Evolutionary conservation across 257 asterid species (phyloP).

Genomic region (Penstemon barbatus): DNA sequence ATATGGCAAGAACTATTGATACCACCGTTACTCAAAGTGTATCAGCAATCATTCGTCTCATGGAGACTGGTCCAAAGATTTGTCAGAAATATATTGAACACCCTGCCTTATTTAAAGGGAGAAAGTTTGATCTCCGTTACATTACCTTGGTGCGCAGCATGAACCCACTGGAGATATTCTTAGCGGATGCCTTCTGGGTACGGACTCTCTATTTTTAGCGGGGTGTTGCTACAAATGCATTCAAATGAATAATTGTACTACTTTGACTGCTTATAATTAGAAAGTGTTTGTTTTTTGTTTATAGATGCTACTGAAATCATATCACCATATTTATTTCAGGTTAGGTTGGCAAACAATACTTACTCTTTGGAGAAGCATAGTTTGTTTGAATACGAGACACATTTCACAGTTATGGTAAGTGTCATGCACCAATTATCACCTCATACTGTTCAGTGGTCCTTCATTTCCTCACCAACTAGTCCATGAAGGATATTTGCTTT

Average conservation of each 20-base stretch:
- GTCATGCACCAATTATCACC: background rate
- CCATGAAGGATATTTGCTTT: background rate
- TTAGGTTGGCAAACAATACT: conserved; percentile 80
- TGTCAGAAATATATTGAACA: conserved; percentile 96
- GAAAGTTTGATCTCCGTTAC: conserved; percentile 90
- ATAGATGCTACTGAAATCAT: conserved; percentile 21
- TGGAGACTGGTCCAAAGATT: conserved; percentile 98
- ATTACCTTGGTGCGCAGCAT: conserved; percentile 77
- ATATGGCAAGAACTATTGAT: conserved; percentile 98
- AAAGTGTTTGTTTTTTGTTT: background rate
- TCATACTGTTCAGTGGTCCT: background rate
- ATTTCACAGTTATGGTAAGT: conserved; percentile 96
- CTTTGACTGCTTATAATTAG: background rate
- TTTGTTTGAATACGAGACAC: conserved; percentile 87
- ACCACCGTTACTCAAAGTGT: conserved; percentile 77
- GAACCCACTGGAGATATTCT: conserved; percentile 79
- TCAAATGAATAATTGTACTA: background rate
- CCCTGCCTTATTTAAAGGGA: conserved; percentile 88
- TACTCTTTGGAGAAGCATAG: conserved; percentile 80
- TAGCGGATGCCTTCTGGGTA: conserved; percentile 92
- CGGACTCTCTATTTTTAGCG: conserved; percentile 21
- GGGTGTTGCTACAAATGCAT: conserved; percentile 7
- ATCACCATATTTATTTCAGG: conserved; percentile 48
- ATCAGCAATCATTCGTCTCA: conserved; percentile 85
- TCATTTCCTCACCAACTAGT: conserved; percentile 2